Percentiles rank a stretch among this genome's conserved stretches.
Conservation (phyloP, 495 filamentous ascomycete species). For the Aspergillus bertholletiae region DNA sequence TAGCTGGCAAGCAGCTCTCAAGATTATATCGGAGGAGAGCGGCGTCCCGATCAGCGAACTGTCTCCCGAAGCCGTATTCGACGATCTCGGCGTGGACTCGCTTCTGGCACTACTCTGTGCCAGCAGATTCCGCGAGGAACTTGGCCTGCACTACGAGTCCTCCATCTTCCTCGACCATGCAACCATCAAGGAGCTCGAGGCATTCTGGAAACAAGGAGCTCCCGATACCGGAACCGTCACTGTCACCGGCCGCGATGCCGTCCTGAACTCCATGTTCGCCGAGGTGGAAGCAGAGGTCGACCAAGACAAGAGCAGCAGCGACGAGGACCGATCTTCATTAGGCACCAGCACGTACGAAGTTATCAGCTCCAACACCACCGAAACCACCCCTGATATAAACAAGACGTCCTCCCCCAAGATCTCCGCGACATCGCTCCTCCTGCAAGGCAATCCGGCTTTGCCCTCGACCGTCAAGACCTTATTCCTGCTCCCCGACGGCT, state of each 20-base stretch:
- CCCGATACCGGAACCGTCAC: background rate
- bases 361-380: background rate
- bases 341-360: background rate
- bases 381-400: conserved; percentile 9
- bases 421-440: conserved; percentile 31
- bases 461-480: conserved; percentile 50
- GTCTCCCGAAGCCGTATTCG: conserved; percentile 29
- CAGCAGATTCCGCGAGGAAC: conserved; percentile 31
- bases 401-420: conserved; percentile 27
- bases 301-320: background rate
- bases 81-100: conserved; percentile 51
- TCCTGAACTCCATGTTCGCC: background rate
- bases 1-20: background rate
- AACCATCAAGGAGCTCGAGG: conserved; percentile 30
- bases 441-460: conserved; percentile 50
- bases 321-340: background rate
- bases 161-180: conserved; percentile 49
- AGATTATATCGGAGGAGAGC: conserved; percentile 3
- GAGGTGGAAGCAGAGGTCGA: background rate
- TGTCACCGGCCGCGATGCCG: background rate
- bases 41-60: conserved; percentile 20
- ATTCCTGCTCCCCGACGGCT: conserved; percentile 76
- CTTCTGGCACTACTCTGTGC: conserved; percentile 44
- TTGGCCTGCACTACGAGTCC: conserved; percentile 32
- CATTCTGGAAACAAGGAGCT: background rate